Base-by-base conservation (phyloP, 2,329 filamentous ascomycete genomes). In the Fusarium anthophilum region DNA sequence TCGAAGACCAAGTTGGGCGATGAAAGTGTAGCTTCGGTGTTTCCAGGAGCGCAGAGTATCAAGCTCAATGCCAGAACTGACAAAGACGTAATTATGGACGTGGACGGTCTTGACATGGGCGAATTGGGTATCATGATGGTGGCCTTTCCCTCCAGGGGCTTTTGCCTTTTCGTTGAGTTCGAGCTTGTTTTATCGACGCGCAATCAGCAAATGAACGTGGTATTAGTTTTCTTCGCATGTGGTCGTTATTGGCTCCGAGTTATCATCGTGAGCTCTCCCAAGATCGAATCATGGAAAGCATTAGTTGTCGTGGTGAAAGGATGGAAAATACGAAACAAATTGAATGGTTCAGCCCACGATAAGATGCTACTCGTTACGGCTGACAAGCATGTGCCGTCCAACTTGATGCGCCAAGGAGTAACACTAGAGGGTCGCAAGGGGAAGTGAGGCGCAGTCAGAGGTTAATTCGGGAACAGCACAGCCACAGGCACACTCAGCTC, bases 81-180 rank as follows among this genome's bases (percentile, higher is more conserved):
- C 37, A 89, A 82, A 38, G 90, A 89, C 61, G 91, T 89, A 77
- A 88, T 85, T 60, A 92, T 80, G 65, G 91, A 93, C 77, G 91
- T 90, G 79, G 89, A 89, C 79, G 94, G 89, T 80, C 92, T 91
- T 83, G 91, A 92, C 85, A 93, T 93, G 76, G 93, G 85, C 78
- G 89, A 90, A 81, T 88, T 91, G 81, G 92, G 87, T 82, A 91
- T 85, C 88, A 90, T 89, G 73, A 78, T 82, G 79, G 72, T 77
- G 75, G 77, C 63, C 81, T 83, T 83, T 83, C 83, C 86, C 86
- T 81, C 82, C 78, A 79, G 79, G 82, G 82, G 81, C 80, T 74
- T 75, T 69, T 71, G 76, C 68, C 76, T 70, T 62, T 39, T 70
- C 32, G 58, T 63, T 62, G 26, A 32, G 47, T 55, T 55, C 38